A percentile compares a stretch with the other conserved stretches of the same genome.
Conservation (phyloP, 345 rosid species). For the Euclidium syriacum region DNA sequence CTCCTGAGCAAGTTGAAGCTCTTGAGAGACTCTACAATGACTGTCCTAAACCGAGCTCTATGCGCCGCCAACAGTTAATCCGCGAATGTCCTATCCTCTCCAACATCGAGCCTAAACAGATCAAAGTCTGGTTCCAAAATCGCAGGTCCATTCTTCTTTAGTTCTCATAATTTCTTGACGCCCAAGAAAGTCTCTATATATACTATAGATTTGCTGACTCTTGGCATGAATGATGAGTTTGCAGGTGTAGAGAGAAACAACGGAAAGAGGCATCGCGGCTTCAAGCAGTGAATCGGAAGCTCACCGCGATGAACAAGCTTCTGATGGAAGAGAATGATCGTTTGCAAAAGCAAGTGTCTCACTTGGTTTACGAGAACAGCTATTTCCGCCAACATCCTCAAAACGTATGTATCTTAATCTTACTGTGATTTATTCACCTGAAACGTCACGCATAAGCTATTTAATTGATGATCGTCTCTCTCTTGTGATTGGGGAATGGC, state of each 20-base stretch:
- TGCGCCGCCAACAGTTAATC: conserved; percentile 93
- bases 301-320: conserved; percentile 95
- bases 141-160: conserved; percentile 57
- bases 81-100: conserved; percentile 94
- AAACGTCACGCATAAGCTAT: conserved; percentile 1
- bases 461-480: background rate
- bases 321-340: conserved; percentile 99
- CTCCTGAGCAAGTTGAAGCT: conserved; percentile 97
- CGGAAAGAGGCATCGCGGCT: conserved; percentile 92
- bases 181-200: conserved; percentile 23
- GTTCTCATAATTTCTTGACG: conserved; percentile 5
- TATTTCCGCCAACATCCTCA: conserved; percentile 87
- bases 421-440: conserved; percentile 5
- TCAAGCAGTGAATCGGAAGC: conserved; percentile 90
- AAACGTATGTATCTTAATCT: conserved; percentile 36
- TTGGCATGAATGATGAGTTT: background rate
- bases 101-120: conserved; percentile 97
- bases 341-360: conserved; percentile 96
- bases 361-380: conserved; percentile 89
- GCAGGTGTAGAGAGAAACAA: conserved; percentile 99
- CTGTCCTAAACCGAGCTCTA: conserved; percentile 97
- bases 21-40: conserved; percentile 93
- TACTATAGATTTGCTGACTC: background rate
- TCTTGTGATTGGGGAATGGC: conserved; percentile 18
- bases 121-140: conserved; percentile 99